These are phyloP conservation scores for Wickerhamiella occidentalis DNA, from an alignment of 805 yeast genomes.

Conservation along the genomic window DNA sequence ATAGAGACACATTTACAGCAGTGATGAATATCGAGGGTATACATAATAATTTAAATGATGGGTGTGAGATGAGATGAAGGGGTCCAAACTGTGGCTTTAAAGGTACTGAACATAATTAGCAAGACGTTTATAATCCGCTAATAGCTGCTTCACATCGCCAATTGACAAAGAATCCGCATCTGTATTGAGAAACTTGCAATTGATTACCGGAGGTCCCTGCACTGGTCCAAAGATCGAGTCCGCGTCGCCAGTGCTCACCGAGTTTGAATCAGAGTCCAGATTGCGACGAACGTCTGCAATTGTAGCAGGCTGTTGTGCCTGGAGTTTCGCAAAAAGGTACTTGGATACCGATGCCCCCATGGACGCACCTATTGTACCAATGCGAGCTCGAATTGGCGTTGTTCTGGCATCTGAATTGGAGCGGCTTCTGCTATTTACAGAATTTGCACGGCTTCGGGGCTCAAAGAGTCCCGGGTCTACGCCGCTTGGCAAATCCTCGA, in stretches of 20 bases:
- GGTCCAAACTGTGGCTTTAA: not conserved
- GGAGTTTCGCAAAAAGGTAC: constrained; percentile 6
- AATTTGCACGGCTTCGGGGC: not conserved
- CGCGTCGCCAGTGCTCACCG: constrained; percentile 6
- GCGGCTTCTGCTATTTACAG: constrained; percentile 1
- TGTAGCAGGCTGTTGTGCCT: constrained; percentile 4
- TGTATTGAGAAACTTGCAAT: constrained; percentile 18
- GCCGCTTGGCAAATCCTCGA: constrained; percentile 25
- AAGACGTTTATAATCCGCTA: constrained; percentile 30
- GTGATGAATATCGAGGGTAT: not conserved
- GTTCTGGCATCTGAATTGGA: constrained; percentile 14
- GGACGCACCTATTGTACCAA: constrained; percentile 11
- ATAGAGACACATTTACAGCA: no score
- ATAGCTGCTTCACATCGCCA: constrained; percentile 27
- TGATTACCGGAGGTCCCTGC: constrained; percentile 12
- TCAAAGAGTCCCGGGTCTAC: constrained; percentile 19
- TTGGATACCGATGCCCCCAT: constrained; percentile 9
- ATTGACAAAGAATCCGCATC: constrained; percentile 27
- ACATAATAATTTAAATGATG: not conserved
- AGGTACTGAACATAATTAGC: constrained; percentile 22
- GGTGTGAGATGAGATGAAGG: not conserved
- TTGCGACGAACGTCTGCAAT: constrained; percentile 8
- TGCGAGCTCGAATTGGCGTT: constrained; percentile 17
- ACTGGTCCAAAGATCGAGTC: constrained; percentile 1
- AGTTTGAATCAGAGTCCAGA: constrained; percentile 2